Base-by-base conservation (phyloP, 2,329 filamentous ascomycete species). In the Colletotrichum brevisporum region DNA sequence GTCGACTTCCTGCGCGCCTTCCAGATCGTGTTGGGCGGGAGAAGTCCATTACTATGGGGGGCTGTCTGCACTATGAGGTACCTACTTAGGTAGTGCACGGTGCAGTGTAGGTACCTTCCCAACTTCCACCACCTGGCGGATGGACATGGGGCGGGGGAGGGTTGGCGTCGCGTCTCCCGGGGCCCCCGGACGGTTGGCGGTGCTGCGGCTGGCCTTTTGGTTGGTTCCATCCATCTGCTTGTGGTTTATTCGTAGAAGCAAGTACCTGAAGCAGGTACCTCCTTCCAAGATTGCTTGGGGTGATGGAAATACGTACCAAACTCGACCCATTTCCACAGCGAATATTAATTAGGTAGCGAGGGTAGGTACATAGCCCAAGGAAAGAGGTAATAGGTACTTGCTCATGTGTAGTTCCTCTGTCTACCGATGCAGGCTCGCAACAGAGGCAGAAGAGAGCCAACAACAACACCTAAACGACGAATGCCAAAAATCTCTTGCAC, bases 91-190 rank as follows among this genome's bases (percentile, higher is more conserved):
- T 12, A 43, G 41, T 39, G 41, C 13, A 36, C 31, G 31, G 45
- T 47, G 18, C 18, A 18, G 12, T 47, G 15, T 13, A n/a, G 21
- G 47, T 50, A 50, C 47, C 16, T 26, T 18, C 47, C 45, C 45
- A 48, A n/a, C 8, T 48, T 48, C 10, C 45, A 48, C 45, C 18
- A 15, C 41, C 41, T 43, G 41, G 5, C 13, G 13, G 16, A 24
- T 18, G 13, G 45, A 31, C 18, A 39, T 18, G 18, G 45, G 57
- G 48, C 59, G 59, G 53, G 58, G 59, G 59, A 39, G 47, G 45
- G 59, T 62, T 54, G 43, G 59, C 45, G 59, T 54, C 59, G 53
- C 59, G 59, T 53, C 59, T 62, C n/a, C 58, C 12, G 24, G 58
- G 58, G 58, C 50, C 48, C 58, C 50, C 48, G 50, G 48, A 39